Conservation (phyloP, 768 basidiomycete species). For the Russula vinacea region DNA sequence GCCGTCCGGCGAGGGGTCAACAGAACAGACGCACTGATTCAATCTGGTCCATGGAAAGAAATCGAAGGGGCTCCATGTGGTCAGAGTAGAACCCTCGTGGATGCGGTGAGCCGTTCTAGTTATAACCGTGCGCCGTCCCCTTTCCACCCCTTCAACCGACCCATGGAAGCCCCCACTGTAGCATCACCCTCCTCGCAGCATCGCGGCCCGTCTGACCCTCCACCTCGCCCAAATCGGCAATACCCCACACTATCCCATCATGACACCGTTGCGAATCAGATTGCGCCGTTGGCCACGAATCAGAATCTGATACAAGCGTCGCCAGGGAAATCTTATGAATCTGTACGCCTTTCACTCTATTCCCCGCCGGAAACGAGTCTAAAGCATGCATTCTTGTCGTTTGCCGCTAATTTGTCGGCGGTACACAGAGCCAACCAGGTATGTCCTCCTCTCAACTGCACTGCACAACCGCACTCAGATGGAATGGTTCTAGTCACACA, state of each 20-base stretch:
- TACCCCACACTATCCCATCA: not conserved
- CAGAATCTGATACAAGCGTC: slow-evolving; percentile 5
- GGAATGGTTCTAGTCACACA: not conserved
- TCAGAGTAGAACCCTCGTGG: not conserved
- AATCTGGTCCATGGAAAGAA: slow-evolving; percentile 20
- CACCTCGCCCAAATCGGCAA: slow-evolving; percentile 4
- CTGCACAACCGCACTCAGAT: not conserved
- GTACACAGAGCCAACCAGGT: slow-evolving; percentile 16
- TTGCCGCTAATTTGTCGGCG: not conserved
- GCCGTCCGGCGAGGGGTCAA: not conserved
- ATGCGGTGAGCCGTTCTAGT: not conserved
- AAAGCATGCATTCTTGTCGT: not conserved
- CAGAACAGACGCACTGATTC: slow-evolving; percentile 5
- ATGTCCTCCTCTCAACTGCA: not conserved
- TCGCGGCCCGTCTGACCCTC: not conserved
- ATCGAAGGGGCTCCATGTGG: not conserved
- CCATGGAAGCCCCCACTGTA: slow-evolving; percentile 6
- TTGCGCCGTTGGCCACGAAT: not conserved
- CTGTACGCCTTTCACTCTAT: slow-evolving; percentile 4
- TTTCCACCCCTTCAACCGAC: not conserved
- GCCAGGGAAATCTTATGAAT: slow-evolving; percentile 6
- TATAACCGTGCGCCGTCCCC: not conserved
- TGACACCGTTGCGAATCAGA: not conserved
- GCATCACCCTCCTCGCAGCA: not conserved
- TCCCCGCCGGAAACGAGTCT: not conserved